Evolutionary conservation across 495 filamentous ascomycete genomes (phyloP), one percentile per base, ranked within the genome.

Genomic region (Lindgomyces ingoldianus): DNA sequence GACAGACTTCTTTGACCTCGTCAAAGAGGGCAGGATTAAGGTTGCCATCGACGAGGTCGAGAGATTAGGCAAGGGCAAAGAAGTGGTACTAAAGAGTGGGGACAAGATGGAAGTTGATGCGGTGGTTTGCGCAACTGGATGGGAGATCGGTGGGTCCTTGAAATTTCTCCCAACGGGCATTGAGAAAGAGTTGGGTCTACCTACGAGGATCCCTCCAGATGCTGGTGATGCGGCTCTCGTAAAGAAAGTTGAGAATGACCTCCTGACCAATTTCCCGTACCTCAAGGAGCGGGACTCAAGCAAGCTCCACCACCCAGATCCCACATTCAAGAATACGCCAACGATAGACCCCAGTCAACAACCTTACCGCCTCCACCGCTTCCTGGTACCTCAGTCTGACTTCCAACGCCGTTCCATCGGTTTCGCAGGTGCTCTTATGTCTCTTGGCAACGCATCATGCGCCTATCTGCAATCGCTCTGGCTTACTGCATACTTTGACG

Each of bases 391-490:
- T 0, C 79, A 87, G 0, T 80, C 83, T 0, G 76, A 85, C 36
- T 70, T 83, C 4, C 73, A 76, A 3, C 76, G 80, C 10, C 83
- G 85, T 19, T 85, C 85, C 41, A 80, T 90, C 54, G 88, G 85
- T 3, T 90, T 91, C 66, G 75, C 82, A 42, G 89, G 89, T n/a
- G 74, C 83, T 16, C 68, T 88, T 21, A 81, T 84, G 69, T 85
- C 83, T 60, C 85, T 90, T 65, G 81, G 81, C 65, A 86, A 85
- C n/a, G 72, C 81, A 12, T 70, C 86, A 14, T 74, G 85, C 3
- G 84, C 88, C 0, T 87, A 92, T 54, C 73, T 82, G 2, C 88
- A 91, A 63, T 86, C 84, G 0, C 75, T 93, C 10, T 94, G 89
- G 90, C 82, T 89, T 30, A 75, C 80, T 18, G 88, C 88, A 0